Conservation (phyloP, 345 rosid species). For the Linum usitatissimum region DNA sequence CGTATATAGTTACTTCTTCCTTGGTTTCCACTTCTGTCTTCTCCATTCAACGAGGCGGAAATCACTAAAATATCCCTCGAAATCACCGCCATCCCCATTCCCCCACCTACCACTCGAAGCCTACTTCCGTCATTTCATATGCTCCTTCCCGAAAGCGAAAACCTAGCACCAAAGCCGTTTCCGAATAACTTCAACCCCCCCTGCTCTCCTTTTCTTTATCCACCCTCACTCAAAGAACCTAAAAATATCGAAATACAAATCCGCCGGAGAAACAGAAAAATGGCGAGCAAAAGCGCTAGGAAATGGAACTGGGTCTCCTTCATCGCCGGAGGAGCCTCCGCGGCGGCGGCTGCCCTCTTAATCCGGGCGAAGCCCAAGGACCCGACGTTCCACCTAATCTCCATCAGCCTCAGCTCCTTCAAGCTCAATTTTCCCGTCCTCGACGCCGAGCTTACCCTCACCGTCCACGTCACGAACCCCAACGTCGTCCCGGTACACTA, state of each 20-base stretch:
- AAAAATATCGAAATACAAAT: too few species aligned
- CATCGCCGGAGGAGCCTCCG: constrained; percentile 53
- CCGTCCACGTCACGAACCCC: constrained; percentile 79
- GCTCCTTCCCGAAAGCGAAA: background rate
- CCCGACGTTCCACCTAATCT: constrained; percentile 77
- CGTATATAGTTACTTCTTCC: too few species aligned
- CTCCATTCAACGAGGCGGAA: too few species aligned
- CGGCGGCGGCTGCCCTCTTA: constrained; percentile 37
- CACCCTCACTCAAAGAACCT: background rate
- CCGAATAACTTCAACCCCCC: background rate
- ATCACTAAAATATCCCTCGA: background rate
- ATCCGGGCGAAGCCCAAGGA: constrained; percentile 55
- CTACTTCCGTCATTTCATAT: background rate
- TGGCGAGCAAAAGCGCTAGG: constrained; percentile 32
- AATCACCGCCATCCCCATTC: background rate
- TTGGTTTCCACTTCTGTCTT: background rate
- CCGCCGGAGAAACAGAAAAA: background rate
- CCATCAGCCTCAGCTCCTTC: constrained; percentile 66
- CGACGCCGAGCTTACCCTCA: constrained; percentile 64
- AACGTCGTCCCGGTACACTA: constrained; percentile 54
- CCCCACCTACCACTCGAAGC: background rate
- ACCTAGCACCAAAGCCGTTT: background rate
- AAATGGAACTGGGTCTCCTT: constrained; percentile 84
- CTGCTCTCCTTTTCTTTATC: background rate
- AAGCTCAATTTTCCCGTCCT: constrained; percentile 59